Base-by-base conservation (phyloP, 192 early-diverging fungal species). In the Phlyctochytrium planicorne region DNA sequence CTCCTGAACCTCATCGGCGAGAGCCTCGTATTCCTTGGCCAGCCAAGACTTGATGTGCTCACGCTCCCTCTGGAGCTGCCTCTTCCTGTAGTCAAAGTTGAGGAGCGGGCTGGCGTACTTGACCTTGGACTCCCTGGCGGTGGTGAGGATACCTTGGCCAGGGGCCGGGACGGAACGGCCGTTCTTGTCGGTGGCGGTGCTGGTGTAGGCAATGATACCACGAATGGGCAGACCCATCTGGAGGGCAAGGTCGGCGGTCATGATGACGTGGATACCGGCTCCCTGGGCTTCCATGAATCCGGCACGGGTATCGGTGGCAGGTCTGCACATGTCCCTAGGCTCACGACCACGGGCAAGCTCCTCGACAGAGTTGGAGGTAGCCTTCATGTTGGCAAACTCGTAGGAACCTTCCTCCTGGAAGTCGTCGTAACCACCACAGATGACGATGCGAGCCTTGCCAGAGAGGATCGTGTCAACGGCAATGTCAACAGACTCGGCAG, bases 321-420 rank as follows among this genome's bases (percentile, higher is more conserved):
- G 95, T 29, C 95, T 88, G 71, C 86, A 91, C 91, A 93, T 94
- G 63, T 97, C 95, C 37, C 78, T 60, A 20, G 91, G 90, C 3
- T 90, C 89, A 62, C 95, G 89, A n/a, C 95, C 95, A 24, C 83
- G 80, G 2, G 88, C 91, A 59, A 92, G 79, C 75, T 97, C 95
- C 24, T 92, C 90, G 36, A 87, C 77, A 34, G 89, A 78, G 73
- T 91, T 94, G 73, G 86, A 88, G 24, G 93, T 93, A 3, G 95
- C 95, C 75, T 93, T 94, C 94, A 97, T 97, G 85, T 93, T 91
- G 67, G 91, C 92, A 74, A 97, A 97, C 78, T 96, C 95, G 69
- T 92, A 91, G 0, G 90, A 91, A 34, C 91, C 92, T 73, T 98
- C 93, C 74, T 94, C 94, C 59, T 91, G 90, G 81, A 94, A 93